phyloP scores from a whole-genome alignment of 768 basidiomycete species.

The Pholiota microspora region DNA sequence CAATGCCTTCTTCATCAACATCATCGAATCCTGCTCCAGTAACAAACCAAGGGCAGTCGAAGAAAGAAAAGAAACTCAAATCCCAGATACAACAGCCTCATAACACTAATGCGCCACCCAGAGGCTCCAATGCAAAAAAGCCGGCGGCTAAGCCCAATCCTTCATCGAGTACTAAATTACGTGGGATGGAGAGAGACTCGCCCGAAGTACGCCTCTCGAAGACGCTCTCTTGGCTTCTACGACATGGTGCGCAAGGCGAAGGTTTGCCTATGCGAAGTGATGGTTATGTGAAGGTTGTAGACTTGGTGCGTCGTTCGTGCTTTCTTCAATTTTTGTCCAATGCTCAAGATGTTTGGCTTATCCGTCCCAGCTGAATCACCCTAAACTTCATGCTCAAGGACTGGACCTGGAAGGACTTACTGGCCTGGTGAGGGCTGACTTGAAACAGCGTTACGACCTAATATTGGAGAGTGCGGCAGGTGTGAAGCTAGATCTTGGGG shows the following conservation, averaged over 20 bases:
- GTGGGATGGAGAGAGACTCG: slow-evolving; percentile 61
- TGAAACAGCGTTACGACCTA: slow-evolving; percentile 65
- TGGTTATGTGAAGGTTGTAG: slow-evolving; percentile 80
- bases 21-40: not conserved
- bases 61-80: not conserved
- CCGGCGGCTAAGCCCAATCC: slow-evolving; percentile 11
- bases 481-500: slow-evolving; percentile 11
- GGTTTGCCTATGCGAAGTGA: slow-evolving; percentile 75
- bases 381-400: slow-evolving; percentile 53
- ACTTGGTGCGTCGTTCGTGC: slow-evolving; percentile 62
- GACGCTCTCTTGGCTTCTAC: slow-evolving; percentile 86
- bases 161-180: slow-evolving; percentile 37
- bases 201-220: slow-evolving; percentile 77
- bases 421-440: slow-evolving; percentile 63
- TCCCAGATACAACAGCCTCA: not conserved
- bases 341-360: not conserved
- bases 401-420: slow-evolving; percentile 55
- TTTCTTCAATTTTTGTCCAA: not conserved
- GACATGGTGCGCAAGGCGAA: slow-evolving; percentile 83
- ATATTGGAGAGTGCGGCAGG: slow-evolving; percentile 42
- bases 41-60: not conserved
- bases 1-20: not conserved
- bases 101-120: not conserved
- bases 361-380: slow-evolving; percentile 60
- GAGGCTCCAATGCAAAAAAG: not conserved